Base-by-base conservation (phyloP, 2,329 filamentous ascomycete genomes). In the Penicillium nordicum region DNA sequence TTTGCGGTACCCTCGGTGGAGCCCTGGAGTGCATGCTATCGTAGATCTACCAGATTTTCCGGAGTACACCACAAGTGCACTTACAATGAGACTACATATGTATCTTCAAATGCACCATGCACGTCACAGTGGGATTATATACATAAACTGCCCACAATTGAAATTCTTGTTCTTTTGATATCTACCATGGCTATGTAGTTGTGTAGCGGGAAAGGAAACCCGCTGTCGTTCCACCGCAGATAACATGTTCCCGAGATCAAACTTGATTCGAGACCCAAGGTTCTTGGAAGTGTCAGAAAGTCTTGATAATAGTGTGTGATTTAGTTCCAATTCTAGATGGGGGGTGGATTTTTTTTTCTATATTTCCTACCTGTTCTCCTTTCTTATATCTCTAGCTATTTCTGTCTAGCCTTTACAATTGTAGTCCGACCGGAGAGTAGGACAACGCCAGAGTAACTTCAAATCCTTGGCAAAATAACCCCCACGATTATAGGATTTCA, bases 101-200 rank as follows among this genome's bases (percentile, higher is more conserved):
- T 18, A 37, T 55, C 55, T 60, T 59, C 41, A 42, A 58, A 25
- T 61, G 52, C 54, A 55, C 42, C n/a, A 59, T 65, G 63, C 63
- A 65, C 59, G 61, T 64, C 63, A 65, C 60, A 30, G 53, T 63
- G 52, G 38, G 47, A 62, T 55, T 58, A 27, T 11, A 41, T 55
- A 55, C 53, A 51, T 55, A 27, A 30, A 27, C 36, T 11, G 16
- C n/a, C n/a, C 10, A 23, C n/a, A 29, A 23, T 21, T 23, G 12
- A 38, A 40, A 23, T 37, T 37, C 18, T 34, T 30, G 12, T n/a
- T 50, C 36, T 50, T 50, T 42, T 32, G 21, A 50, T 42, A 43
- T 27, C 27, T 43, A 44, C 40, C 30, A 51, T 34, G 18, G 38
- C 14, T 37, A 36, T 50, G 48, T 50, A 27, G 49, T 38, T 37